phyloP scores from a whole-genome alignment of 2,329 filamentous ascomycete species.

The Xylariaceae sp. region DNA sequence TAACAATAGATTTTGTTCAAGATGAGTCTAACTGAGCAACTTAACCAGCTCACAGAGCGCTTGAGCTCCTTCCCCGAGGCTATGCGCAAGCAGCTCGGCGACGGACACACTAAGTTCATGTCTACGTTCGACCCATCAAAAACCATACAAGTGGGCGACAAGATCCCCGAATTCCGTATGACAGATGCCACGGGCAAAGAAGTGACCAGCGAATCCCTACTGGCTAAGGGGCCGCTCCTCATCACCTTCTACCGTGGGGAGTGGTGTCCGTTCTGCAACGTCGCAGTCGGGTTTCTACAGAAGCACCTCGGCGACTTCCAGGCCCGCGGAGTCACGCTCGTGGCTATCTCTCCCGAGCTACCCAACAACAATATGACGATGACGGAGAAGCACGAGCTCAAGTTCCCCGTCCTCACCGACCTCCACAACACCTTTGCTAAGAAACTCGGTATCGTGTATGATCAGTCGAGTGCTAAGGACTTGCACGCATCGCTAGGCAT shows the following conservation, averaged over 20 bases:
- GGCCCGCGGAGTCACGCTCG: conserved; percentile 47
- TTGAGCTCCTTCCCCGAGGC: conserved; percentile 12
- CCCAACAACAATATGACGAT: conserved; percentile 46
- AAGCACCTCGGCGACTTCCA: conserved; percentile 43
- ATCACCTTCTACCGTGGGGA: conserved; percentile 54
- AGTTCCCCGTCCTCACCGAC: conserved; percentile 50
- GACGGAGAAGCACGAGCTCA: conserved; percentile 48
- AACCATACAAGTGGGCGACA: conserved; percentile 43
- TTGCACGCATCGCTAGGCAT: conserved; percentile 39
- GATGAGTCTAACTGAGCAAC: conserved; percentile 26
- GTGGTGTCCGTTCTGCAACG: conserved; percentile 55
- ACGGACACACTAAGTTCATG: conserved; percentile 23
- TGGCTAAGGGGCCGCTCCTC: conserved; percentile 44
- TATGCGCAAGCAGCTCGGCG: conserved; percentile 13
- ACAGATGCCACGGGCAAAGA: conserved; percentile 43
- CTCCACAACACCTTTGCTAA: conserved; percentile 38
- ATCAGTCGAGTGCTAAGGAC: conserved; percentile 15
- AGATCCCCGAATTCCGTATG: conserved; percentile 44
- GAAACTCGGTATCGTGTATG: conserved; percentile 46
- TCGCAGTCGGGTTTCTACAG: conserved; percentile 46
- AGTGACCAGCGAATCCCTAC: conserved; percentile 37
- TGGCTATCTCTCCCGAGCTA: conserved; percentile 50
- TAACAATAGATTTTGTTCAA: no score
- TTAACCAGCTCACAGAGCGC: conserved; percentile 14
- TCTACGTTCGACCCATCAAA: conserved; percentile 33